phyloP scores from a whole-genome alignment of 305 asterid species.

The Vinca major region DNA sequence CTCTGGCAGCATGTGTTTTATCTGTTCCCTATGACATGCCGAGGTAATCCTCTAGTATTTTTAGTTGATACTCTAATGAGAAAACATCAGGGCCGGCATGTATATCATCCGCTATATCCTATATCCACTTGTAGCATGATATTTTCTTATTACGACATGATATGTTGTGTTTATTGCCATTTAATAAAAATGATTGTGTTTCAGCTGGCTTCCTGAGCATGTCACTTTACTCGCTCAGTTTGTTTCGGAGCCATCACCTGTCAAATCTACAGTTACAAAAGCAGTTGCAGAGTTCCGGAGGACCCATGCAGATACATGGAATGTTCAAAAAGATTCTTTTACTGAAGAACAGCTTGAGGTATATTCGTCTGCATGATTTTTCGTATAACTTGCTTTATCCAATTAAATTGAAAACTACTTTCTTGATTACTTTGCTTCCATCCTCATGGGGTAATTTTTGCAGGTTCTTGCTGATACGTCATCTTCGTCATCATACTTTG shows the following conservation, averaged over 20 bases:
- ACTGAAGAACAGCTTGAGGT: constrained; percentile 99
- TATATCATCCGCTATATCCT: too few relatives aligned
- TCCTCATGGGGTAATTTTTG: constrained; percentile 19
- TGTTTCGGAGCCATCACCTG: constrained; percentile 85
- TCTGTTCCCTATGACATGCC: constrained; percentile 99
- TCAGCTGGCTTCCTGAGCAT: constrained; percentile 96
- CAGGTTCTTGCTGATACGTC: constrained; percentile 98
- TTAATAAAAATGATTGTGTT: constrained; percentile 12
- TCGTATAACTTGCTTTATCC: not conserved
- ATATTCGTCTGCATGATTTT: constrained; percentile 11
- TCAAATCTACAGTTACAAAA: constrained; percentile 91
- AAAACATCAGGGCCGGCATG: not conserved
- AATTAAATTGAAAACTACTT: not conserved
- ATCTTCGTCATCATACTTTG: constrained; percentile 87
- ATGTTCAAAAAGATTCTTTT: constrained; percentile 78
- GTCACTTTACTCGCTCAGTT: constrained; percentile 83
- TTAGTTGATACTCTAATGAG: not conserved
- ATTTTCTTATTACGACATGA: not conserved
- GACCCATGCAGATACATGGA: constrained; percentile 99
- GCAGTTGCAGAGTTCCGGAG: constrained; percentile 98
- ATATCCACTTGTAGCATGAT: not conserved
- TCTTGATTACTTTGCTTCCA: not conserved
- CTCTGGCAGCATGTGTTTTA: constrained; percentile 89
- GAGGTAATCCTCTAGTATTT: constrained; percentile 33
- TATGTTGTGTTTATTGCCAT: not conserved